These are phyloP conservation scores for Backusella morwellensis DNA, from an alignment of 192 early-diverging fungal genomes.

Conservation along the genomic window DNA sequence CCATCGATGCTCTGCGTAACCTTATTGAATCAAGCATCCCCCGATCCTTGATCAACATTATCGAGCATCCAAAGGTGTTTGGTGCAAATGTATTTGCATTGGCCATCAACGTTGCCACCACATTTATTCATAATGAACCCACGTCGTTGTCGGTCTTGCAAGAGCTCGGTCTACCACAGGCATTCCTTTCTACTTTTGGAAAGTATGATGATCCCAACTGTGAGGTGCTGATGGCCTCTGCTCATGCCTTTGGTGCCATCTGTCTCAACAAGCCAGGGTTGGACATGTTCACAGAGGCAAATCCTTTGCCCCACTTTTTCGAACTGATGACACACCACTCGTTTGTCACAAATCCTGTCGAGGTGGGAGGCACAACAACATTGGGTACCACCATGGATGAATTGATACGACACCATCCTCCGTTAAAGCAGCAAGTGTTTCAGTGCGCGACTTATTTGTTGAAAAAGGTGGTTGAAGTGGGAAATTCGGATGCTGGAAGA, in stretches of 20 bases:
- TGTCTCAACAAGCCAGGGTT: slow-evolving; percentile 88
- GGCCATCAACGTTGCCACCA: slow-evolving; percentile 89
- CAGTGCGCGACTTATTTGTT: slow-evolving; percentile 66
- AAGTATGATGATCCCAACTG: slow-evolving; percentile 34
- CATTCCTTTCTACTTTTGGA: slow-evolving; percentile 66
- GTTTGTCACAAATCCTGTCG: slow-evolving; percentile 73
- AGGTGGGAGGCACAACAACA: slow-evolving; percentile 76
- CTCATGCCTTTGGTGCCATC: slow-evolving; percentile 92
- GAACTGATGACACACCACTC: slow-evolving; percentile 71
- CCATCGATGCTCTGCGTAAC: slow-evolving; percentile 89
- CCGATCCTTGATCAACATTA: slow-evolving; percentile 65
- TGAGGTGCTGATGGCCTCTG: slow-evolving; percentile 66
- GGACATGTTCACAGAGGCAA: slow-evolving; percentile 72
- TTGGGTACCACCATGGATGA: slow-evolving; percentile 91
- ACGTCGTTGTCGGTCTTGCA: slow-evolving; percentile 91
- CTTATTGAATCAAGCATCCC: slow-evolving; percentile 89
- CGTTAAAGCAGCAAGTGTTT: slow-evolving; percentile 70
- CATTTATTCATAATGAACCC: slow-evolving; percentile 97
- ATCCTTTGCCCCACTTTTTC: slow-evolving; percentile 72
- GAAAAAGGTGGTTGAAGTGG: slow-evolving; percentile 59
- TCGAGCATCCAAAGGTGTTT: slow-evolving; percentile 75
- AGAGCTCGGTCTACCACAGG: slow-evolving; percentile 81
- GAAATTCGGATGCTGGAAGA: slow-evolving; percentile 32
- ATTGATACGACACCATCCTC: slow-evolving; percentile 92
- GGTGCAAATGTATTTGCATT: slow-evolving; percentile 81